Percentiles rank a stretch among this genome's conserved stretches.
phyloP scores from a whole-genome alignment of 2,329 filamentous ascomycete species.

The Fusarium sp. region DNA sequence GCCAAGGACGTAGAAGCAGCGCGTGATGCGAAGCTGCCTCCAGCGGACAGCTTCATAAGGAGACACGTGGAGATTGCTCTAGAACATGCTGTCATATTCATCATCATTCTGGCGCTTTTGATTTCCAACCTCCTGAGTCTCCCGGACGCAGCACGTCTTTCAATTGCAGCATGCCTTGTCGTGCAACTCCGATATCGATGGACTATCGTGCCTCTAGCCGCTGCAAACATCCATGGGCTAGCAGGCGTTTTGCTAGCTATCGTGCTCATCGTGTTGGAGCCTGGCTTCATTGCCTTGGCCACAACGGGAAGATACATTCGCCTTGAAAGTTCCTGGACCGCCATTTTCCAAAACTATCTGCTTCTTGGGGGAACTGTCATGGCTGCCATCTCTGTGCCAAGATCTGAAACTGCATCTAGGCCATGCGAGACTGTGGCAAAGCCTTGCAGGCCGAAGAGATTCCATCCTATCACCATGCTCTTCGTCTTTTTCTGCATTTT shows the following conservation, averaged over 20 bases:
- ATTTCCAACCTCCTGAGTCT: background rate
- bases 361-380: constrained; percentile 20
- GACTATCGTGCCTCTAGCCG: background rate
- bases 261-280: background rate
- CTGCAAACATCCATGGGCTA: background rate
- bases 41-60: background rate
- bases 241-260: constrained; percentile 7
- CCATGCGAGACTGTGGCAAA: background rate
- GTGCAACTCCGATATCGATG: constrained; percentile 19
- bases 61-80: constrained; percentile 19
- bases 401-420: background rate
- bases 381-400: constrained; percentile 5
- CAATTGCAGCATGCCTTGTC: constrained; percentile 24
- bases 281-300: background rate
- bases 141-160: constrained; percentile 27
- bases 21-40: constrained; percentile 5
- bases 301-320: constrained; percentile 6
- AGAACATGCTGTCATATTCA: constrained; percentile 21
- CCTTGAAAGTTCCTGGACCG: background rate
- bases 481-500: constrained; percentile 12
- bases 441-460: constrained; percentile 1
- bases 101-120: constrained; percentile 6
- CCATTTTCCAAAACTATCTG: background rate
- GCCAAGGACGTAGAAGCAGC: constrained; percentile 22
- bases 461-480: constrained; percentile 7